phyloP scores from a whole-genome alignment of 495 filamentous ascomycete genomes.

The Collariella sp. region DNA sequence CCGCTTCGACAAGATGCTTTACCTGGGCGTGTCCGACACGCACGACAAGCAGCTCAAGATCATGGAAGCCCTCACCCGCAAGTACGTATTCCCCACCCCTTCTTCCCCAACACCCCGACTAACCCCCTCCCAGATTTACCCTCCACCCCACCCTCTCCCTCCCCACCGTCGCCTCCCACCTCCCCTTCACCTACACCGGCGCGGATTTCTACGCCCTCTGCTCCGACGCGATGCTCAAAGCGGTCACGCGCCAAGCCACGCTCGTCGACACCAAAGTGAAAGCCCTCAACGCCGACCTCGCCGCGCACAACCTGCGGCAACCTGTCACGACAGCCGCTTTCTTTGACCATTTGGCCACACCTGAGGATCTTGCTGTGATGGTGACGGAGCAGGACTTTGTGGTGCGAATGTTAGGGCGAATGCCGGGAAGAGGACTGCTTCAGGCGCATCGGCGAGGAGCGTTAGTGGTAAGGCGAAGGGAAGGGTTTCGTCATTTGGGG shows the following conservation, averaged over 20 bases:
- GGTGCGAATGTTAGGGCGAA: conserved; percentile 9
- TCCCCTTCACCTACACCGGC: conserved; percentile 95
- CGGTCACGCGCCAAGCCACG: conserved; percentile 82
- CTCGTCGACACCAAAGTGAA: conserved; percentile 79
- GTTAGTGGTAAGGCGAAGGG: conserved; percentile 44
- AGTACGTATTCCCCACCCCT: conserved; percentile 47
- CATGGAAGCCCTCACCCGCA: conserved; percentile 85
- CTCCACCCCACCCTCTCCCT: conserved; percentile 71
- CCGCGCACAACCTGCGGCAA: conserved; percentile 6
- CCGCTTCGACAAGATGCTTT: conserved; percentile 98
- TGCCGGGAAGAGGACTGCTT: conserved; percentile 11
- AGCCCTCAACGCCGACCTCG: conserved; percentile 42
- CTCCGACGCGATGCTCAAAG: conserved; percentile 97
- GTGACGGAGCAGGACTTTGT: conserved; percentile 84
- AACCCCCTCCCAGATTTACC: conserved; percentile 52
- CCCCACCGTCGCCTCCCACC: conserved; percentile 56
- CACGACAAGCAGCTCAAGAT: conserved; percentile 95
- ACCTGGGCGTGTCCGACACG: conserved; percentile 90
- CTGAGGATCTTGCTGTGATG: conserved; percentile 74
- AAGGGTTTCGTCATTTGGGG: conserved; percentile 26
- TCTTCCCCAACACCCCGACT: neutral
- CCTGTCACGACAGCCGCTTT: conserved; percentile 78
- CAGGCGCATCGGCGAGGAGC: conserved; percentile 21
- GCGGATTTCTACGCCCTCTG: conserved; percentile 95
- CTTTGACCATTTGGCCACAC: conserved; percentile 82